Percentiles rank a stretch among this genome's conserved stretches.
These are phyloP conservation scores for Diospyros lotus DNA, from an alignment of 148 eudicot genomes.

Conservation along the genomic window DNA sequence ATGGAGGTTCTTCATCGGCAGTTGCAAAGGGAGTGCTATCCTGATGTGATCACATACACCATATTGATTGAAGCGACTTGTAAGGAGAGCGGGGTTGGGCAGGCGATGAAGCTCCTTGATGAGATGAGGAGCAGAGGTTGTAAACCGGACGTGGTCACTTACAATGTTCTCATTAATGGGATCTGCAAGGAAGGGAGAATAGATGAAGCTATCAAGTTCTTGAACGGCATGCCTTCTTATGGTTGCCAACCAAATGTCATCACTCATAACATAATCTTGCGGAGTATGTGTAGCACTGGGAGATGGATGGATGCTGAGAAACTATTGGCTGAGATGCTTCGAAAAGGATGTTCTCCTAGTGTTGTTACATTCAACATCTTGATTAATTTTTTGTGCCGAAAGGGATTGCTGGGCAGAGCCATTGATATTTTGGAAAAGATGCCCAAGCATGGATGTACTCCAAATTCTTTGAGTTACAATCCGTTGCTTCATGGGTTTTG, in stretches of 20 bases:
- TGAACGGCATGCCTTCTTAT: constrained; percentile 44
- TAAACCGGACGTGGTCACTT: constrained; percentile 66
- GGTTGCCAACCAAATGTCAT: constrained; percentile 69
- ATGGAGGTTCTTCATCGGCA: constrained; percentile 57
- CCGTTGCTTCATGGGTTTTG: constrained; percentile 68
- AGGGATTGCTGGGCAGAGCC: constrained; percentile 61
- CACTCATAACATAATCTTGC: constrained; percentile 52
- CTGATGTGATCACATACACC: constrained; percentile 69
- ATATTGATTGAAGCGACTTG: constrained; percentile 74
- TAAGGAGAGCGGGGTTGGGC: constrained; percentile 59
- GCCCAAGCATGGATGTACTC: constrained; percentile 60
- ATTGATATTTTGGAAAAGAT: constrained; percentile 59
- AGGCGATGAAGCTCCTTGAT: constrained; percentile 68
- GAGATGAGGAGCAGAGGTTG: constrained; percentile 77
- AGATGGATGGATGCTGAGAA: constrained; percentile 70
- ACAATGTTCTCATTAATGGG: constrained; percentile 68
- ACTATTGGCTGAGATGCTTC: constrained; percentile 54
- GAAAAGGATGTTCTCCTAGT: constrained; percentile 59
- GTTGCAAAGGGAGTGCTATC: constrained; percentile 51
- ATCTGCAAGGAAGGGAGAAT: constrained; percentile 68
- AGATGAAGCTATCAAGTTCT: constrained; percentile 58
- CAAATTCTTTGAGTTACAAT: constrained; percentile 63
- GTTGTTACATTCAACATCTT: constrained; percentile 67
- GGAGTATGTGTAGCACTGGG: constrained; percentile 59
- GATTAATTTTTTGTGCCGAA: constrained; percentile 58